phyloP scores from a whole-genome alignment of 345 rosid species.

The Laguncularia racemosa region DNA sequence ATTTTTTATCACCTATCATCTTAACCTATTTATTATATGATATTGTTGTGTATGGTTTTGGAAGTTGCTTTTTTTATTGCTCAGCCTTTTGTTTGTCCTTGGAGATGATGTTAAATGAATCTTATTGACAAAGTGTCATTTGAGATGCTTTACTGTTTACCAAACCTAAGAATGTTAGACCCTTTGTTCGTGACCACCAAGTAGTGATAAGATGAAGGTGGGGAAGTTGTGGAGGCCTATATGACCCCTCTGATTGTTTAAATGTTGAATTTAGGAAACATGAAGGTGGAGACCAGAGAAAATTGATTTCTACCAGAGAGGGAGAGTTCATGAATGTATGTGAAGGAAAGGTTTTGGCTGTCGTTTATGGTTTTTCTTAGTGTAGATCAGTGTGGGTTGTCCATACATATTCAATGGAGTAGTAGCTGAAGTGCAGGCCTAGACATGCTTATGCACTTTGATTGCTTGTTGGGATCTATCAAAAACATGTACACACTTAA shows the following conservation, averaged over 20 bases:
- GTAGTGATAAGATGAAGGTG: background rate
- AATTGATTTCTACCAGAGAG: too few species aligned
- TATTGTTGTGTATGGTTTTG: constrained; percentile 1
- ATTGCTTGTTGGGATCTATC: too few species aligned
- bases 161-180: background rate
- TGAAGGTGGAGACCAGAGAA: too few species aligned
- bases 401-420: background rate
- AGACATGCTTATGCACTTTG: too few species aligned
- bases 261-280: too few species aligned
- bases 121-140: too few species aligned
- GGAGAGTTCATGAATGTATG: too few species aligned
- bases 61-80: constrained; percentile 1
- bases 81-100: background rate
- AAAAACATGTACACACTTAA: too few species aligned
- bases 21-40: background rate
- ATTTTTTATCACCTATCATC: background rate
- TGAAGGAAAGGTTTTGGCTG: background rate
- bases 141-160: background rate
- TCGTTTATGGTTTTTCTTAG: background rate
- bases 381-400: background rate
- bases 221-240: constrained; percentile 2
- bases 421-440: too few species aligned
- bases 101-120: background rate
- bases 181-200: background rate
- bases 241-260: background rate